phyloP scores from a whole-genome alignment of 805 yeast species.

The Kodamaea fukazawae region DNA sequence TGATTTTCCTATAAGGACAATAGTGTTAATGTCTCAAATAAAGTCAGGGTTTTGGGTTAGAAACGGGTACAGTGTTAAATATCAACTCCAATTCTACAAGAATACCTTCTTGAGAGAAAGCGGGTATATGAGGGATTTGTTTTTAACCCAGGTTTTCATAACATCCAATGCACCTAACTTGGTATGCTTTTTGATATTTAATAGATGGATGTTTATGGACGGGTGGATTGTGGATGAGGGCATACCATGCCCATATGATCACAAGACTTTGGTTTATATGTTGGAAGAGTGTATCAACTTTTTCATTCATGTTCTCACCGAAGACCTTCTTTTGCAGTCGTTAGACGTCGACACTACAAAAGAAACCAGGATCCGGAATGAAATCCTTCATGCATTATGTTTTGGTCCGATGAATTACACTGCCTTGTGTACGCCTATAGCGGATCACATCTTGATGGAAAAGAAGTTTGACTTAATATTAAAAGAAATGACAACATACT shows the following conservation, averaged over 20 bases:
- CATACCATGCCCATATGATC: conserved; percentile 31
- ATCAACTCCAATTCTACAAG: conserved; percentile 77
- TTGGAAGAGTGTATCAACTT: conserved; percentile 77
- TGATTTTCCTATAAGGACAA: conserved; percentile 74
- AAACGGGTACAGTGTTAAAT: conserved; percentile 78
- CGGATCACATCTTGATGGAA: conserved; percentile 73
- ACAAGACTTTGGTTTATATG: conserved; percentile 54
- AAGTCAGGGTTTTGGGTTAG: conserved; percentile 92
- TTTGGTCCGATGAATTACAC: conserved; percentile 72
- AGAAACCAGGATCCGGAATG: conserved; percentile 54
- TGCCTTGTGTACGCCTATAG: conserved; percentile 62
- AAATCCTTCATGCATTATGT: conserved; percentile 80
- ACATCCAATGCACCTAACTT: conserved; percentile 50
- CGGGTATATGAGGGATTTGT: conserved; percentile 78
- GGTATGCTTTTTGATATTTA: conserved; percentile 54
- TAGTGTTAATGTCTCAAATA: conserved; percentile 79
- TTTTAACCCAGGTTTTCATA: conserved; percentile 63
- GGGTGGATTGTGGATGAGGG: conserved; percentile 21
- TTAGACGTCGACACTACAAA: conserved; percentile 46
- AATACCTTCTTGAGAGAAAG: conserved; percentile 77
- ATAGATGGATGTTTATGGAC: conserved; percentile 64
- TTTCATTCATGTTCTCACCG: conserved; percentile 65
- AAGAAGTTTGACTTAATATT: conserved; percentile 63
- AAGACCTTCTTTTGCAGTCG: conserved; percentile 57
- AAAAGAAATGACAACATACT: conserved; percentile 31